Evolutionary conservation across 805 yeast species (phyloP), one percentile per base, ranked within the genome.

Genomic region (Barnettozyma siamensis): DNA sequence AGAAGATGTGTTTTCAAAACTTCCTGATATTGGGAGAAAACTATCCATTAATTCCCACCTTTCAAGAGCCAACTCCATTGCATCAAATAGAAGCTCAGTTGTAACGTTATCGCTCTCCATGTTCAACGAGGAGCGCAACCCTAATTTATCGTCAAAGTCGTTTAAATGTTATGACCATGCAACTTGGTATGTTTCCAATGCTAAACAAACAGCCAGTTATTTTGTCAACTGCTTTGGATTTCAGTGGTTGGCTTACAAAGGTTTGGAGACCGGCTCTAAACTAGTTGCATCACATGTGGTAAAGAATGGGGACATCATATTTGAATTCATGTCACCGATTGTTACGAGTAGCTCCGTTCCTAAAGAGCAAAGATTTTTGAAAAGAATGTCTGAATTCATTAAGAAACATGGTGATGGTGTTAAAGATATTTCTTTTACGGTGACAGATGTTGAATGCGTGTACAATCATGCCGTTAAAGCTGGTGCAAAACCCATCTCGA

Each of bases 371-470:
- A 28, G 19, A 7, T 41, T 46, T 16, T 55, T 68, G 17, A 45
- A 62, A 9, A 67, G 63, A 23, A 71, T 79, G 18, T 73, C 70
- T 45, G 51, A 58, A 11, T 79, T 74, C 49, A 60, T 79, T 7
- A 51, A 57, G 6, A 57, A 51, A 5, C 95, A 87, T 58, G 91
- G 94, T 1, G 89, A 84, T 55, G 84, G 87, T 5, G 86, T 86
- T n/a, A 76, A 76, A 57, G 93, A 87, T 54, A 76, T 87, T 10
- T 74, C 87, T 0, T 81, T 86, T 50, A 55, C 55, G n/a, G 91
- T 84, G 0, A 64, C 60, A 5, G 65, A 80, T 49, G 76, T 76
- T 11, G 69, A 64, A 4, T 47, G 48, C 1, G 66, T 73, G 2
- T 80, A 58, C 46, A 46, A 57, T 1, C 60, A 61, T 30, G 85